Conservation (phyloP, 805 yeast genomes). For the Yamadazyma tumulicola region DNA sequence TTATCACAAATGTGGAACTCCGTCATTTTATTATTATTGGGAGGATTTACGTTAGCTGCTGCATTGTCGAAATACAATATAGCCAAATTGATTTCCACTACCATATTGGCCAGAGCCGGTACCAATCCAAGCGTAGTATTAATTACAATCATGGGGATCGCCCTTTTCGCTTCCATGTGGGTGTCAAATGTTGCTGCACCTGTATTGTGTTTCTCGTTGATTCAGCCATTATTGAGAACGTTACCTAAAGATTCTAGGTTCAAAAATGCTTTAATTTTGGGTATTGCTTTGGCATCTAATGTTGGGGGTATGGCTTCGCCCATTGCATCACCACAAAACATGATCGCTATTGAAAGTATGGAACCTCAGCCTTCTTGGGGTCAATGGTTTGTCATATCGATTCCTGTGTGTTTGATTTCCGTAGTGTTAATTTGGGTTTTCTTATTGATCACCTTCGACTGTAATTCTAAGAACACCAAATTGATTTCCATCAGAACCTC, state of each 20-base stretch:
- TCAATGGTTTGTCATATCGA: conserved; percentile 51
- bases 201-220: conserved; percentile 49
- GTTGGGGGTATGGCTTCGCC: conserved; percentile 56
- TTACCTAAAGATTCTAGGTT: conserved; percentile 40
- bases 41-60: conserved; percentile 55
- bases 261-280: conserved; percentile 40
- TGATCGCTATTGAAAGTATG: conserved; percentile 52
- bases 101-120: conserved; percentile 48
- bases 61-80: conserved; percentile 52
- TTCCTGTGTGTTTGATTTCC: conserved; percentile 43
- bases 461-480: conserved; percentile 43
- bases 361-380: conserved; percentile 55
- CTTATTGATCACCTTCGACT: conserved; percentile 53
- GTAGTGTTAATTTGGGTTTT: conserved; percentile 44
- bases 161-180: conserved; percentile 55
- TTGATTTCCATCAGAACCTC: conserved; percentile 57
- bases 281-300: conserved; percentile 51
- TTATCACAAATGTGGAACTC: conserved; percentile 52
- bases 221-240: conserved; percentile 46
- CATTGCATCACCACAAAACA: conserved; percentile 53
- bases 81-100: conserved; percentile 48
- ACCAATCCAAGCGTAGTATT: conserved; percentile 47
- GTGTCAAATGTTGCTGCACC: conserved; percentile 57
- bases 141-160: conserved; percentile 48
- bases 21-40: conserved; percentile 47